Evolutionary conservation across 805 yeast genomes (phyloP).

Genomic region (Kluyveromyces dobzhanskii): DNA sequence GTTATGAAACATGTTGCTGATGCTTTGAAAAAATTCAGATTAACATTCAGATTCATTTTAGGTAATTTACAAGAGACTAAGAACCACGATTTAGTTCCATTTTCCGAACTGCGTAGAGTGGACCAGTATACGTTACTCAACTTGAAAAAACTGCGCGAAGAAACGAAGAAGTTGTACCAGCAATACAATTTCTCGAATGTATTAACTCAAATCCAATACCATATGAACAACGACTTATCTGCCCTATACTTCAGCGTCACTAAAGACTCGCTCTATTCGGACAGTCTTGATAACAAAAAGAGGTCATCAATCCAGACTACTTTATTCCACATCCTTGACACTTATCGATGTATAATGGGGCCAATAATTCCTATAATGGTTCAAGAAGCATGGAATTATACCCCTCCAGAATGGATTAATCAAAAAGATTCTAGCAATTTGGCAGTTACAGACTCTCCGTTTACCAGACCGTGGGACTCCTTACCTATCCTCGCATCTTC

Average conservation of each 20-base stretch:
- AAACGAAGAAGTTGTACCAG: constrained; percentile 39
- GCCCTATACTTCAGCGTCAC: constrained; percentile 79
- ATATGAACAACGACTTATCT: constrained; percentile 68
- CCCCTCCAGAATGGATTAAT: constrained; percentile 30
- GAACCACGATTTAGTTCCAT: constrained; percentile 29
- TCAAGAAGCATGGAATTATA: constrained; percentile 79
- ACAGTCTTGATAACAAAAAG: constrained; percentile 33
- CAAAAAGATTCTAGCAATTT: neutral
- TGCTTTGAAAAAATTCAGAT: constrained; percentile 68
- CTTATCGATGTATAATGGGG: constrained; percentile 58
- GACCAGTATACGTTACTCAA: constrained; percentile 61
- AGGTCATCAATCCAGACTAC: constrained; percentile 51
- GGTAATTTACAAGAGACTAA: constrained; percentile 59
- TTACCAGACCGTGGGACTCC: constrained; percentile 6
- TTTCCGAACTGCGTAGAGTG: constrained; percentile 34
- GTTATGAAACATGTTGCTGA: constrained; percentile 72
- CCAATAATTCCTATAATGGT: constrained; percentile 80
- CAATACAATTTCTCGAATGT: constrained; percentile 61
- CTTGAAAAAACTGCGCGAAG: constrained; percentile 38
- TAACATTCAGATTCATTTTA: constrained; percentile 70
- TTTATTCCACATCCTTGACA: constrained; percentile 46
- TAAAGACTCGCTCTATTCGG: constrained; percentile 82
- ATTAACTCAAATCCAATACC: constrained; percentile 57
- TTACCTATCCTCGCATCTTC: neutral
- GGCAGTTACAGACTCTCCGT: constrained; percentile 10